These are phyloP conservation scores for Rhizoclosmatium globosum DNA, from an alignment of 192 early-diverging fungal species.

Conservation along the genomic window DNA sequence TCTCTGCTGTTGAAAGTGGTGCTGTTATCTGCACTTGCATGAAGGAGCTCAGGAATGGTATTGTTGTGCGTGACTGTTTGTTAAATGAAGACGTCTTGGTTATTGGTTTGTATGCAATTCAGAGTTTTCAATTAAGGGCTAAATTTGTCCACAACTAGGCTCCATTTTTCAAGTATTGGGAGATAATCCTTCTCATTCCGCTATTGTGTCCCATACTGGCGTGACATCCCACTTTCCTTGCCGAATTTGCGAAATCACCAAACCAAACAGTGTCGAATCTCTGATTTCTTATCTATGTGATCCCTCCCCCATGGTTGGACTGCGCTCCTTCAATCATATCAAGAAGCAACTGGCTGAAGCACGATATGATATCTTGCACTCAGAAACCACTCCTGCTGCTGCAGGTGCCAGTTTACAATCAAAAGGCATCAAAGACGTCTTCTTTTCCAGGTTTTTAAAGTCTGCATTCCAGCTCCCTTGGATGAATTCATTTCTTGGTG, in stretches of 20 bases:
- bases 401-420: background rate
- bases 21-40: background rate
- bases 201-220: conserved; percentile 8
- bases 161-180: conserved; percentile 7
- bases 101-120: conserved; percentile 15
- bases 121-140: background rate
- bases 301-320: background rate
- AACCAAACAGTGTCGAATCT: background rate
- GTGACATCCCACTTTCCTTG: background rate
- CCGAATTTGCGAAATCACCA: background rate
- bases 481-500: conserved; percentile 3
- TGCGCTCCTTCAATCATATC: background rate
- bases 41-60: background rate
- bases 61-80: conserved; percentile 19
- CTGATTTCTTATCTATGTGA: background rate
- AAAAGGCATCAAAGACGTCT: conserved; percentile 10
- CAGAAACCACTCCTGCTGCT: too few species aligned
- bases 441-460: background rate
- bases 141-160: background rate
- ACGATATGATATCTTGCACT: too few species aligned
- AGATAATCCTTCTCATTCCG: conserved; percentile 13
- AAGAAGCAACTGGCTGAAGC: too few species aligned
- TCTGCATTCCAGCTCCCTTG: background rate
- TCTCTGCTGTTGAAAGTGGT: conserved; percentile 28
- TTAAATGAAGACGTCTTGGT: conserved; percentile 13